Percentiles rank a stretch among this genome's conserved stretches.
phyloP scores from a whole-genome alignment of 768 basidiomycete species.

The Mycena rosella region DNA sequence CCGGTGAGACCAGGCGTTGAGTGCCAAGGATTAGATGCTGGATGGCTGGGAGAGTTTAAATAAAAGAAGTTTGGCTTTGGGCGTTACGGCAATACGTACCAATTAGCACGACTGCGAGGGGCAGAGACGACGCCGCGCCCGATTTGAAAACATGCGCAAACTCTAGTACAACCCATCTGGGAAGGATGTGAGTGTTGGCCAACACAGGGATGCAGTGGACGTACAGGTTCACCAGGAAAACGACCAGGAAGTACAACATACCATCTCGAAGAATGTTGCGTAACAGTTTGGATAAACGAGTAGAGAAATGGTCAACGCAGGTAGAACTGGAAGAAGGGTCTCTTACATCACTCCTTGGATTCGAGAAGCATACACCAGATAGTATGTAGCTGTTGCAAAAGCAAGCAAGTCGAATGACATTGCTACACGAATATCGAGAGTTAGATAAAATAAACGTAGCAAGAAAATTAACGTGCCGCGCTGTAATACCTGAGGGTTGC shows the following conservation, averaged over 20 bases:
- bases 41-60: constrained; percentile 1
- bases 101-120: constrained; percentile 25
- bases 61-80: not conserved
- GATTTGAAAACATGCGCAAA: constrained; percentile 13
- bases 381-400: constrained; percentile 16
- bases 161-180: constrained; percentile 28
- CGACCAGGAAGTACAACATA: constrained; percentile 3
- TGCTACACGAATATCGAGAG: no score
- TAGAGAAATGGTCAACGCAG: not conserved
- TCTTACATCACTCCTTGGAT: constrained; percentile 8
- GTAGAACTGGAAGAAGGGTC: not conserved
- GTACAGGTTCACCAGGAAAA: constrained; percentile 27
- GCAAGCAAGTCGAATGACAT: constrained; percentile 29
- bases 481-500: constrained; percentile 19
- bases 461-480: no score
- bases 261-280: constrained; percentile 20
- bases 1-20: not conserved
- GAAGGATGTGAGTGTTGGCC: not conserved
- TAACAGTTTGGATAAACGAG: not conserved
- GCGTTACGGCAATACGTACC: not conserved
- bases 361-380: constrained; percentile 8
- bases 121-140: constrained; percentile 20
- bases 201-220: not conserved
- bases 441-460: no score
- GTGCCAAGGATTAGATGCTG: constrained; percentile 26